phyloP scores from a whole-genome alignment of 495 filamentous ascomycete species.

The Daldinia vernicosa region DNA sequence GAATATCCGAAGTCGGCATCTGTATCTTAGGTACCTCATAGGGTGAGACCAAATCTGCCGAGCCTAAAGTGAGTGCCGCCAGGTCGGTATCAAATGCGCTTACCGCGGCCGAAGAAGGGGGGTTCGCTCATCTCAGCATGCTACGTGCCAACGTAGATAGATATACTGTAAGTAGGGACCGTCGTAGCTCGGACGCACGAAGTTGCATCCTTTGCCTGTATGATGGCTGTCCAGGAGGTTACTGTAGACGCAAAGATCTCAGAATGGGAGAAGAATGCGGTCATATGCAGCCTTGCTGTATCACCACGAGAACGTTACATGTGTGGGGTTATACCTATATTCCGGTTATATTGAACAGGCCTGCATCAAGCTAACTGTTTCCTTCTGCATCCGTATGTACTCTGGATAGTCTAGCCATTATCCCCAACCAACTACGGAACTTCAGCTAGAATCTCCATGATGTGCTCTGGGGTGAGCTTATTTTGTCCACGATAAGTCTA shows the following conservation, averaged over 20 bases:
- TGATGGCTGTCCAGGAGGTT: slow-evolving; percentile 6
- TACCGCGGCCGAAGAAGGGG: slow-evolving; percentile 25
- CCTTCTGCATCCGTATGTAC: slow-evolving; percentile 4
- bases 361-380: slow-evolving; percentile 7
- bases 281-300: slow-evolving; percentile 37
- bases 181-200: slow-evolving; percentile 32
- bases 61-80: slow-evolving; percentile 38
- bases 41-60: slow-evolving; percentile 22
- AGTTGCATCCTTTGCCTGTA: slow-evolving; percentile 16
- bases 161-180: slow-evolving; percentile 35
- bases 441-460: slow-evolving; percentile 3
- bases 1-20: slow-evolving; percentile 25
- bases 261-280: slow-evolving; percentile 15
- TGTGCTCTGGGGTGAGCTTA: neutral
- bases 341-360: slow-evolving; percentile 38
- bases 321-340: slow-evolving; percentile 41
- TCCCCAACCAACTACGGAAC: slow-evolving; percentile 13
- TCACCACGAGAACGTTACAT: slow-evolving; percentile 40
- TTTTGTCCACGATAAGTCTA: slow-evolving; percentile 2
- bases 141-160: slow-evolving; percentile 26
- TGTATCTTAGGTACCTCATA: too few relatives aligned
- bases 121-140: slow-evolving; percentile 11
- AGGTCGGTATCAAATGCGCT: slow-evolving; percentile 35
- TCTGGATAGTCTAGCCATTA: slow-evolving; percentile 1
- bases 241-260: neutral